Conservation (phyloP, 148 eudicot species). For the Vaccinium darrowii region DNA sequence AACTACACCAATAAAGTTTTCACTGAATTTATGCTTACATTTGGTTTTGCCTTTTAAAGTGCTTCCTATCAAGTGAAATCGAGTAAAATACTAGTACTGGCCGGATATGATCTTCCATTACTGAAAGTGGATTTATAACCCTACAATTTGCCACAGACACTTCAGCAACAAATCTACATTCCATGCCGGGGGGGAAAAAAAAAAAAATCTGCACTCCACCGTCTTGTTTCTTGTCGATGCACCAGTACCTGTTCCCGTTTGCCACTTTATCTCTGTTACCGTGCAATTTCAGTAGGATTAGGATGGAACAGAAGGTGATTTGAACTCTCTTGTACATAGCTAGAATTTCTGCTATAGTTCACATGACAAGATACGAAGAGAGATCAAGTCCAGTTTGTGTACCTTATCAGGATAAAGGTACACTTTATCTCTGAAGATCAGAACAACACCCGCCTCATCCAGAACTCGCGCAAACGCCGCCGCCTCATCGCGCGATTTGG, state of each 20-base stretch:
- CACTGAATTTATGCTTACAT: background rate
- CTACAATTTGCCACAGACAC: too few species aligned
- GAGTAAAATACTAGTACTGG: background rate
- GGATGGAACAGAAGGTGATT: too few species aligned
- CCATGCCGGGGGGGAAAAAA: background rate
- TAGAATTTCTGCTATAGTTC: background rate
- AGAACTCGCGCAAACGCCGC: constrained; percentile 59
- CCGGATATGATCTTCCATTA: background rate
- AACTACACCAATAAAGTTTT: too few species aligned
- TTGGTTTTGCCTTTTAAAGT: background rate
- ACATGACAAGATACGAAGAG: background rate
- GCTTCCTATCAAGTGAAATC: background rate
- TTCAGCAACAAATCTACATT: background rate
- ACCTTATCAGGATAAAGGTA: constrained; percentile 94
- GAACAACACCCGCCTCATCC: constrained; percentile 85
- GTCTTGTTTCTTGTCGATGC: background rate
- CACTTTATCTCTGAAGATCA: constrained; percentile 76
- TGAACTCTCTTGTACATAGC: too few species aligned
- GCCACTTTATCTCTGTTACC: too few species aligned
- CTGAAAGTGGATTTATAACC: background rate
- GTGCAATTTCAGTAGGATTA: too few species aligned
- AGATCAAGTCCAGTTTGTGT: background rate
- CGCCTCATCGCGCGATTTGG: constrained; percentile 60
- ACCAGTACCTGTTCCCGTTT: too few species aligned
- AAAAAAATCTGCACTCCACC: background rate